Base-by-base conservation (phyloP, 495 filamentous ascomycete species). In the Neurospora sp. region DNA sequence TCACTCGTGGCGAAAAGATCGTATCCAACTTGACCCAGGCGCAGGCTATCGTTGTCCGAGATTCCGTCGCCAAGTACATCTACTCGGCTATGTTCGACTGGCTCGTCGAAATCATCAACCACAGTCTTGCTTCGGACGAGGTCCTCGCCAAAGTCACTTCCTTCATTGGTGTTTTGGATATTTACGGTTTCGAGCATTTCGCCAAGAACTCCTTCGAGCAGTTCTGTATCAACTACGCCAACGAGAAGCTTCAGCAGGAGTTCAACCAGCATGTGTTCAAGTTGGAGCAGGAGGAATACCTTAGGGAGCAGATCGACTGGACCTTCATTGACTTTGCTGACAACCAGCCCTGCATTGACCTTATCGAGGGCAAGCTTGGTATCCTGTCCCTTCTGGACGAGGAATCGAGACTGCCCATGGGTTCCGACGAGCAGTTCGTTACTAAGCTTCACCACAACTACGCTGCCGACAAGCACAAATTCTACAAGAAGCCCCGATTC, bases 231-330 rank as follows among this genome's bases (percentile, higher is more conserved):
- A 99, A 99, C 83, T 99, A 98, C 76, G 96, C 96, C 80, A 99
- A 99, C 82, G 96, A 99, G 82, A 99, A 99, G 81, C 84, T 99
- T 41, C 96, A 99, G 79, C 96, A 99, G 79, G 96, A 99, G 77
- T 99, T 99, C 86, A 99, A 99, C 81, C 94, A 96, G 81, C 96
- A 99, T 76, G 96, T 99, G n/a, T 99, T 99, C 89, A 97, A 98
- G 80, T 88, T 99, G 22, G 96, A 99, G 81, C 96, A 99, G 81
- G 96, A 98, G 82, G 96, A 99, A 83, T 99, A 99, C 82, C 87
- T 98, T 14, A 88, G 92, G 40, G 96, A 99, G 79, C 86, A 98
- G 83, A 99, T 99, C 75, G 95, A 98, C 80, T 99, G 96, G 96
- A 97, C 93, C 14, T 99, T 98, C 80, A 99, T 99, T 84, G 96